phyloP scores from a whole-genome alignment of 2,329 filamentous ascomycete species.

The Cryphonectria japonica region DNA sequence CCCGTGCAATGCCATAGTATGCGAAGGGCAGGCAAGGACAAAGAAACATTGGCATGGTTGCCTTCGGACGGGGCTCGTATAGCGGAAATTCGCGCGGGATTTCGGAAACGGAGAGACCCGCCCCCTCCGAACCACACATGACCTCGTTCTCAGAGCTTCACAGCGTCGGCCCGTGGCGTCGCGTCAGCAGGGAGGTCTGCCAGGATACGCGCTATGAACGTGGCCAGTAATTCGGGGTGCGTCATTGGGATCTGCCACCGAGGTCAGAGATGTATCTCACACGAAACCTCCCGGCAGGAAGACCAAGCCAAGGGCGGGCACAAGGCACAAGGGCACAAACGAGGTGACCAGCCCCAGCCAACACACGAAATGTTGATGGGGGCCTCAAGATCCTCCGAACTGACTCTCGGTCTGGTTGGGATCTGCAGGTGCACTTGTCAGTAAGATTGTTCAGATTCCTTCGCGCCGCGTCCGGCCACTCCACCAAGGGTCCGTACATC shows the following conservation, averaged over 20 bases:
- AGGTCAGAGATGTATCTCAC: background rate
- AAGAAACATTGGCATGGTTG: background rate
- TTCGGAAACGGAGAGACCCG: background rate
- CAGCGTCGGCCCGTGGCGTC: too few species aligned
- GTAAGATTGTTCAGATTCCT: too few species aligned
- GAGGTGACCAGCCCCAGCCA: constrained; percentile 21
- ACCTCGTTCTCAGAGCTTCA: too few species aligned
- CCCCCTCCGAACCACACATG: background rate
- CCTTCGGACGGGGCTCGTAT: too few species aligned
- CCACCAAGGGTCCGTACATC: constrained; percentile 2
- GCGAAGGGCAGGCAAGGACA: background rate
- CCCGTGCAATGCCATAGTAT: too few species aligned
- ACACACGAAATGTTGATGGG: constrained; percentile 19
- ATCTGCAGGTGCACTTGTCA: background rate
- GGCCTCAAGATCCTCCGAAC: constrained; percentile 8
- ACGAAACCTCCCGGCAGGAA: background rate
- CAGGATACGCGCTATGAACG: constrained; percentile 14
- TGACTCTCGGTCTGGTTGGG: constrained; percentile 4
- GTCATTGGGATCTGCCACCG: constrained; percentile 26
- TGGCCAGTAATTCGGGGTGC: constrained; percentile 13
- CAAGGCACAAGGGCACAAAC: background rate
- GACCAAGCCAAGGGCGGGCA: background rate
- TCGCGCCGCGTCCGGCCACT: too few species aligned
- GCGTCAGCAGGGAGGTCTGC: background rate
- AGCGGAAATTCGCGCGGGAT: background rate